Evolutionary conservation across 2,329 filamentous ascomycete genomes (phyloP).

Genomic region (Fusarium sp.): DNA sequence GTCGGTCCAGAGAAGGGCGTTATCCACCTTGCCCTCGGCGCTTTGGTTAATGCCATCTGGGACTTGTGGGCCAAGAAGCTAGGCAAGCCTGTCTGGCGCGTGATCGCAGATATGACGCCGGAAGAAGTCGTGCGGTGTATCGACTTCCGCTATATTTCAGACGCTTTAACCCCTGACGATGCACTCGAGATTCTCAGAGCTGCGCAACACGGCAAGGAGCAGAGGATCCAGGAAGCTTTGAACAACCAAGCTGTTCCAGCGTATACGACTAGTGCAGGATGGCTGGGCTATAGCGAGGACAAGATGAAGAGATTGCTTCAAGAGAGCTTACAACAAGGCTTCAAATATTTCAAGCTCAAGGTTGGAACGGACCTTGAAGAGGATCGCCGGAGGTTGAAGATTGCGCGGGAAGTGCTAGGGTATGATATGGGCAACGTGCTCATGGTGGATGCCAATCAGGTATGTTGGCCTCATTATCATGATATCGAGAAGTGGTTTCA

Average conservation of each 20-base stretch:
- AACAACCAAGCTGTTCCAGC: slow-evolving; percentile 82
- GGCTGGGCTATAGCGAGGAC: slow-evolving; percentile 88
- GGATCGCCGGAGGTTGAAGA: slow-evolving; percentile 76
- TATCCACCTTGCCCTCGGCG: slow-evolving; percentile 89
- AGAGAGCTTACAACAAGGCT: slow-evolving; percentile 82
- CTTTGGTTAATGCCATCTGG: slow-evolving; percentile 92
- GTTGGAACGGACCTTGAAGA: slow-evolving; percentile 80
- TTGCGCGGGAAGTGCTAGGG: slow-evolving; percentile 83
- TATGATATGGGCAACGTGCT: slow-evolving; percentile 85
- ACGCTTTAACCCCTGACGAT: slow-evolving; percentile 88
- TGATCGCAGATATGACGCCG: slow-evolving; percentile 89
- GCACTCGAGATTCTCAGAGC: slow-evolving; percentile 78
- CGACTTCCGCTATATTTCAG: slow-evolving; percentile 94
- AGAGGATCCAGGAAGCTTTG: slow-evolving; percentile 79
- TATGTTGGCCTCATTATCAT: background rate
- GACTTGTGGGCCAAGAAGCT: slow-evolving; percentile 93
- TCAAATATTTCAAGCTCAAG: slow-evolving; percentile 91
- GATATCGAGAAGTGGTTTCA: background rate
- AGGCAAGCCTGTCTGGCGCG: slow-evolving; percentile 88
- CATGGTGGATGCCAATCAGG: slow-evolving; percentile 94
- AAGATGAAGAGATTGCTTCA: slow-evolving; percentile 82
- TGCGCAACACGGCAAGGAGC: slow-evolving; percentile 74
- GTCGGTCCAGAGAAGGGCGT: slow-evolving; percentile 95
- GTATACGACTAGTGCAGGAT: slow-evolving; percentile 91
- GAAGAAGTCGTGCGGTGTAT: slow-evolving; percentile 89